A percentile compares a stretch with the other conserved stretches of the same genome.
Conservation (phyloP, 1,284 basidiomycete species). For the Jaminaea rosea region DNA sequence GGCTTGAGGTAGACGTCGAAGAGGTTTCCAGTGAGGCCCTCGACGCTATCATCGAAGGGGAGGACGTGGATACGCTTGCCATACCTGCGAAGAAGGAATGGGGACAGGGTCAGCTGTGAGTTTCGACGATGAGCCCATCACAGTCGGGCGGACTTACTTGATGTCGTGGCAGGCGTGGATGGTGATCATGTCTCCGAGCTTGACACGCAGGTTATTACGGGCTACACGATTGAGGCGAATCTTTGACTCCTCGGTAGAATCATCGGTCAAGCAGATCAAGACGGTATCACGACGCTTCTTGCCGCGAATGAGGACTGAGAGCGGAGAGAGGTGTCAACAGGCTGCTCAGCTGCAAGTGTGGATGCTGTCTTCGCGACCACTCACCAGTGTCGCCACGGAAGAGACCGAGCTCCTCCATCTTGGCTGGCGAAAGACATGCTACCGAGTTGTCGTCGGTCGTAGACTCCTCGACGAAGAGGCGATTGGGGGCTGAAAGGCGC, state of each 20-base stretch:
- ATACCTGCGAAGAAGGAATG: no score
- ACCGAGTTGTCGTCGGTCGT: conserved; percentile 55
- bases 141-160: no score
- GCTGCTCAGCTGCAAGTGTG: neutral
- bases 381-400: conserved; percentile 74
- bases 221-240: conserved; percentile 98
- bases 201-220: conserved; percentile 93
- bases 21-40: conserved; percentile 91
- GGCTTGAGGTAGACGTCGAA: conserved; percentile 98
- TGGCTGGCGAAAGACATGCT: conserved; percentile 85
- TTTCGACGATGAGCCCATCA: no score
- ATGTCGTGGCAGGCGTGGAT: conserved; percentile 95
- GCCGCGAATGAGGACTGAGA: conserved; percentile 51
- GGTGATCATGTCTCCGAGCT: conserved; percentile 89
- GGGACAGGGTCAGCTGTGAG: no score
- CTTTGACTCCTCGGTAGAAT: conserved; percentile 93
- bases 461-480: conserved; percentile 46
- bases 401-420: conserved; percentile 87
- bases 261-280: conserved; percentile 85
- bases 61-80: conserved; percentile 95
- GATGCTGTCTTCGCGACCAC: conserved; percentile 1
- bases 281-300: conserved; percentile 88
- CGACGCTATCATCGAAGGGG: conserved; percentile 96
- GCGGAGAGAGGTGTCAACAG: neutral
- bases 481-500: conserved; percentile 27